Base-by-base conservation (phyloP, 495 filamentous ascomycete species). In the Penicillium paxilli region DNA sequence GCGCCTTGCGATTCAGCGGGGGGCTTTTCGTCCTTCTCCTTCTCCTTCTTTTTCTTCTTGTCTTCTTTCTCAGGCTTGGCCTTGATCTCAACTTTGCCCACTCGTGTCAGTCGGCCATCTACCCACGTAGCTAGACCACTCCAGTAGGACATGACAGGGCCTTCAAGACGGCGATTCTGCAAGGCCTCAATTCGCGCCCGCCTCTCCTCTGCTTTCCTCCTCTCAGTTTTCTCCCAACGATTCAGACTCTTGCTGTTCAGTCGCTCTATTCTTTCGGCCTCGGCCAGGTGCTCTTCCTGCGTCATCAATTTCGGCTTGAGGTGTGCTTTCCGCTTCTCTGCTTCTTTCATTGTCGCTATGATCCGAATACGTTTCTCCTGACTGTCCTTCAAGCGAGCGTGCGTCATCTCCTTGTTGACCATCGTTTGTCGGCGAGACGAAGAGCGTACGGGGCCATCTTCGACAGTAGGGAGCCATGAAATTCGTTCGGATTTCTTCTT, bases 401-500 rank as follows among this genome's bases (percentile, higher is more conserved):
- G 87, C 25, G 92, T 87, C 54, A 87, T 78, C 67, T 92, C 84
- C 70, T 95, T 90, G 64, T 92, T 96, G 51, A 85, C 80, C 70
- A 89, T 86, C 4, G 94, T 95, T 49, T 92, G 87, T 51, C 82
- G 82, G 55, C 94, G 88, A 16, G 87, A 87, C 0, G 93, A 97
- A 21, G 89, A 84, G 55, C 94, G 85, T 24, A 82, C 87, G 3
- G 92, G 91, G 54, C 86, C 83, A 62, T 96, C 91, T 51, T 89
- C 88, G 8, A 77, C 67, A 1, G 87, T 85, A 6, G 89, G 92
- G 24, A 97, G 78, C 91, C 92, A 96, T 52, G 91, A 96, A 33
- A 86, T 78, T 37, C 92, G 84, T 71, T 97, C 94, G 3, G 89
- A 91, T 72, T 96, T 97, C 78, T 96, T 98, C 77, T 90, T 92